Conservation (phyloP, 2,329 filamentous ascomycete genomes). For the Cytospora paraplurivora region DNA sequence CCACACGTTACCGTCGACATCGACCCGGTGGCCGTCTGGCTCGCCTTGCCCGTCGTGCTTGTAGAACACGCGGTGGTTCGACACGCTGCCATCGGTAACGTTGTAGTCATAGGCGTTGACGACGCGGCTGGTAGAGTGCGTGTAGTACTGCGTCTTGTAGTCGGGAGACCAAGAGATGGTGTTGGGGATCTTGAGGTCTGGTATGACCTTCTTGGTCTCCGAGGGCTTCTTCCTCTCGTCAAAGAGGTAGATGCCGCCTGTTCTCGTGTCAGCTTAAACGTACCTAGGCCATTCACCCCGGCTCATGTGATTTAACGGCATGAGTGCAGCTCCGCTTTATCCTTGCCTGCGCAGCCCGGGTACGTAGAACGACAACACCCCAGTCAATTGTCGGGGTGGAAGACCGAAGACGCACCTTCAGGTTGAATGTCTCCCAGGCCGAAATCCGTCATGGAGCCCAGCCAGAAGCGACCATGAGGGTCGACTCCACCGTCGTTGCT, state of each 20-base stretch:
- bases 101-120: slow-evolving; percentile 79
- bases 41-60: slow-evolving; percentile 64
- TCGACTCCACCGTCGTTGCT: slow-evolving; percentile 86
- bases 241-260: slow-evolving; percentile 75
- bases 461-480: slow-evolving; percentile 78
- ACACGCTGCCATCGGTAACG: slow-evolving; percentile 61
- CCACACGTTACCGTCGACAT: slow-evolving; percentile 86
- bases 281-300: neutral
- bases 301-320: neutral
- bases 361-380: neutral
- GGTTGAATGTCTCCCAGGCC: slow-evolving; percentile 58
- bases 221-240: slow-evolving; percentile 58
- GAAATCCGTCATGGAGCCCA: slow-evolving; percentile 83
- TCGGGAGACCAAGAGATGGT: slow-evolving; percentile 79
- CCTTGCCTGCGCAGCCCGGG: slow-evolving; percentile 4
- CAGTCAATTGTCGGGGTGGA: neutral
- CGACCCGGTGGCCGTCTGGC: slow-evolving; percentile 84
- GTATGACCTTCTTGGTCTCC: slow-evolving; percentile 54
- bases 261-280: slow-evolving; percentile 11
- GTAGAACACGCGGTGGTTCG: slow-evolving; percentile 73
- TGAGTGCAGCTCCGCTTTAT: neutral
- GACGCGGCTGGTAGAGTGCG: slow-evolving; percentile 71
- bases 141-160: slow-evolving; percentile 77
- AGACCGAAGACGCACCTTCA: slow-evolving; percentile 50
- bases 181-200: slow-evolving; percentile 76